Base-by-base conservation (phyloP, 2,329 filamentous ascomycete species). In the Neofusicoccum kwambonambiense region DNA sequence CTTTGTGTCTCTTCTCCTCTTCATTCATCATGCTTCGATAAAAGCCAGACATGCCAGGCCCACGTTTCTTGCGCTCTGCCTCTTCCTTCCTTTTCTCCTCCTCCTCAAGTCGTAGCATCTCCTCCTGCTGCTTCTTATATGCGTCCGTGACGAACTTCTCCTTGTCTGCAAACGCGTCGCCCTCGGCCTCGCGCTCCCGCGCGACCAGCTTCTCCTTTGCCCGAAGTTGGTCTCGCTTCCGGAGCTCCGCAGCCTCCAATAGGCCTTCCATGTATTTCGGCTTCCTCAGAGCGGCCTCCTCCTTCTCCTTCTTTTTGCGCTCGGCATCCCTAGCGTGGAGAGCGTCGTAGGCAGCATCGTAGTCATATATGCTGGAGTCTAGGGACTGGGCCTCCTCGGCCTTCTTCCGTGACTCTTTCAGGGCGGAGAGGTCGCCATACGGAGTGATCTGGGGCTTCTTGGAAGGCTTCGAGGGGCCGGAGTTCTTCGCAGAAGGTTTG, bases 101-200 rank as follows among this genome's bases (percentile, higher is more conserved):
- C 68, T 88, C 89, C 72, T 93, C 90, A 8, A 91, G 73, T 63
- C 83, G 80, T 69, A 83, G 81, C 68, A 91, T 88, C 76, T 93
- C 91, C 74, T 90, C 90, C 72, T 93, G 90, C 73, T 94, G 91
- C 72, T 85, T 84, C 80, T 90, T 92, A 75, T 95, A 96, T 41
- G 91, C 91, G 65, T 88, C 89, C 0, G 91, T 95, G 39, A 95
- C 92, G 70, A 95, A 95, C 77, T 89, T 91, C 74, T 95, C 92
- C 79, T 93, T 95, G 71, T 89, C 91, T 0, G 85, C 89, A 71
- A 88, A 95, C 72, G 90, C 89, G 39, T 94, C 91, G 17, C 91
- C 91, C 74, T 95, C 92, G 0, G 87, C 89, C 71, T 91, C 91
- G 51, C 91, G 84, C 74, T 95, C 91, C 27, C 88, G 84, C 70